Evolutionary conservation across 331 rosid genomes (phyloP), one percentile per base, ranked within the genome.

Genomic region (Prunus yedoensis): DNA sequence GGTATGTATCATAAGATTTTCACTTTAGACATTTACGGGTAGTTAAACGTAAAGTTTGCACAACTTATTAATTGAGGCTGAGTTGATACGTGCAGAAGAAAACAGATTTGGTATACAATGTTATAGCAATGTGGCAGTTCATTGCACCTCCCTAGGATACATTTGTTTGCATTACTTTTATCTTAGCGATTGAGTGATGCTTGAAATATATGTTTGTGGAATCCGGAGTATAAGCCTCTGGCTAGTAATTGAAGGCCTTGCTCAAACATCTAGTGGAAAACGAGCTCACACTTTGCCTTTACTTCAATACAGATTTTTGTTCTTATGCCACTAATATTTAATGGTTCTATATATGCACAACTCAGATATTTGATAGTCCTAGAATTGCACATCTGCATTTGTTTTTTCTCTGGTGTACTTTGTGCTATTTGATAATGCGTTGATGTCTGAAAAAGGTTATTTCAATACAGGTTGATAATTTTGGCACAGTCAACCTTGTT

Each of bases 401-500:
- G 62, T 41, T 35, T 28, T 7, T 38, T 7, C 43, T 38, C 4
- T 64, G 35, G 13, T 66, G 32, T 3, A 23, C 10, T 52, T 45
- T 21, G 63, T 66, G 71, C 58, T 52, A 27, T 20, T 67, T 13
- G 14, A 58, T 32, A 25, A 46, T n/a, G 47, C 35, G 10, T 64
- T 53, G 21, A 53, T 82, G 72, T 86, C 82, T 74, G 58, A 78
- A 54, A 46, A 13, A 13, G 38, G 20, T 16, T 4, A 30, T 66
- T 41, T 64, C 18, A 6, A 35, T 87, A 73, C 88, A 94, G 99
- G 96, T 94, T 81, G 99, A 94, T 80, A 92, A 94, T 76, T 87
- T 87, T 67, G 97, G 99, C 78, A 90, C 97, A 0, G 97, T 90
- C 25, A 94, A 89, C 84, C 99, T 94, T 52, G 97, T 92, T 59